Percentiles rank a stretch among this genome's conserved stretches.
Evolutionary conservation across 2,329 filamentous ascomycete species (phyloP).

Genomic region (Aspergillus sp.): DNA sequence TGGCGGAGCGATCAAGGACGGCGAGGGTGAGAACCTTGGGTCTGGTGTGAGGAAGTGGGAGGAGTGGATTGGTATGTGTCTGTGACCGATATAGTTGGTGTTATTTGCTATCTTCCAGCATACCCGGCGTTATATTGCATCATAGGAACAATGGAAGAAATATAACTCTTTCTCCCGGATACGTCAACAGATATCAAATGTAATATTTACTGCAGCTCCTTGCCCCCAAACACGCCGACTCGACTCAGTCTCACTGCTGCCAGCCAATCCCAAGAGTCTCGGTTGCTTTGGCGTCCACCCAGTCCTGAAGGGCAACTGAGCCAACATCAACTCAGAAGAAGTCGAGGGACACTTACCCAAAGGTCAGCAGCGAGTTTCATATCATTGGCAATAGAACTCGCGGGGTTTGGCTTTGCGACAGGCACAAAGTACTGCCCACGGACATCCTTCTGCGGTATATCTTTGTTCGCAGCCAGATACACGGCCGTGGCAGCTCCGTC

Average conservation of each 20-base stretch:
- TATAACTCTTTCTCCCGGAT: not conserved
- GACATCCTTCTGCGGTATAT: constrained; percentile 11
- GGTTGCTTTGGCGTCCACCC: constrained; percentile 12
- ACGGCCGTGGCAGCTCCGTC: constrained; percentile 23
- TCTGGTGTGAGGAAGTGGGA: constrained; percentile 78
- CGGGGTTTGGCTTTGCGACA: constrained; percentile 19
- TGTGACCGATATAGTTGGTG: constrained; percentile 37
- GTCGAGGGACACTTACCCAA: constrained; percentile 20
- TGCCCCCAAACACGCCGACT: not conserved
- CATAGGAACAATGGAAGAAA: too few species aligned
- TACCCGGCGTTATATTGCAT: too few species aligned
- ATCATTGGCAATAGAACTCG: constrained; percentile 19
- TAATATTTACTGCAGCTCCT: not conserved
- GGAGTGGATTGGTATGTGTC: constrained; percentile 72
- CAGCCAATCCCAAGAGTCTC: constrained; percentile 8
- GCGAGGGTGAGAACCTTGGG: constrained; percentile 43
- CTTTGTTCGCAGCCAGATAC: constrained; percentile 19
- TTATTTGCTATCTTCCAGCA: not conserved
- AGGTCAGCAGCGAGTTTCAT: constrained; percentile 20
- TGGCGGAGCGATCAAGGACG: constrained; percentile 58
- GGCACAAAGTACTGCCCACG: constrained; percentile 32
- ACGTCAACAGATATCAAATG: not conserved
- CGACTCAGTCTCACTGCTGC: not conserved
- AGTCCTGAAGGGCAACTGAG: constrained; percentile 6
- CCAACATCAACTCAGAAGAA: not conserved